Percentiles rank a stretch among this genome's conserved stretches.
Conservation (phyloP, 1,139 yeast species). For the Taphrina betulina region DNA sequence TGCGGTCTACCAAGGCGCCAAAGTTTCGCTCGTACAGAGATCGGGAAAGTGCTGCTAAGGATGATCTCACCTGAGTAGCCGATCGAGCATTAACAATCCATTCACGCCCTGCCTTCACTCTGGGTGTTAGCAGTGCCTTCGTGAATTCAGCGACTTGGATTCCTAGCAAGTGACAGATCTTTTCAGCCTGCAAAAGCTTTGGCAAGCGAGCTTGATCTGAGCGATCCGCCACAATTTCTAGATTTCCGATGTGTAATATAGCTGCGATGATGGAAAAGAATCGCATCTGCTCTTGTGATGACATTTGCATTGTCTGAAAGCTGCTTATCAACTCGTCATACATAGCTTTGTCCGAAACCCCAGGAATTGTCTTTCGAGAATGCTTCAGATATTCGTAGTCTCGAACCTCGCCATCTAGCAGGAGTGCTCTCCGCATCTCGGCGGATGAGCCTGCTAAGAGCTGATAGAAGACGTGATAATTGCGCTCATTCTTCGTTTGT, state of each 20-base stretch:
- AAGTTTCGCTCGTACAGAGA: conserved; percentile 82
- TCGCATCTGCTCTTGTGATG: conserved; percentile 54
- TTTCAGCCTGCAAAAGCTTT: conserved; percentile 53
- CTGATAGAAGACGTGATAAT: conserved; percentile 91
- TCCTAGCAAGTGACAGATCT: conserved; percentile 64
- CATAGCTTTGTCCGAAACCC: conserved; percentile 73
- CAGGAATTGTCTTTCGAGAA: conserved; percentile 58
- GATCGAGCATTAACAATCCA: conserved; percentile 76
- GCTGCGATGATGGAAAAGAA: conserved; percentile 70
- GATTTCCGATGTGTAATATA: conserved; percentile 81
- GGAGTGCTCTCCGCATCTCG: conserved; percentile 52
- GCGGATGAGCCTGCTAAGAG: conserved; percentile 65
- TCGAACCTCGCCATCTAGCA: conserved; percentile 50
- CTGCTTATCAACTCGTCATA: conserved; percentile 62
- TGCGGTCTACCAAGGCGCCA: conserved; percentile 69
- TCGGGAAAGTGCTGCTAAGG: conserved; percentile 85
- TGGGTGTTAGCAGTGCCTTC: conserved; percentile 67
- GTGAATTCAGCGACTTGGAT: conserved; percentile 58
- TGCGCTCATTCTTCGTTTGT: conserved; percentile 75
- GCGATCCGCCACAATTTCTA: conserved; percentile 67
- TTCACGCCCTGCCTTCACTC: conserved; percentile 89
- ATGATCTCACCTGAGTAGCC: conserved; percentile 73
- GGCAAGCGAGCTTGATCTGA: conserved; percentile 70
- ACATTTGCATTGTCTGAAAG: conserved; percentile 71
- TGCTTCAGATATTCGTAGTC: conserved; percentile 60